Percentiles rank a stretch among this genome's conserved stretches.
These are phyloP conservation scores for Gossypium davidsonii DNA, from an alignment of 441 rosid genomes.

Conservation along the genomic window DNA sequence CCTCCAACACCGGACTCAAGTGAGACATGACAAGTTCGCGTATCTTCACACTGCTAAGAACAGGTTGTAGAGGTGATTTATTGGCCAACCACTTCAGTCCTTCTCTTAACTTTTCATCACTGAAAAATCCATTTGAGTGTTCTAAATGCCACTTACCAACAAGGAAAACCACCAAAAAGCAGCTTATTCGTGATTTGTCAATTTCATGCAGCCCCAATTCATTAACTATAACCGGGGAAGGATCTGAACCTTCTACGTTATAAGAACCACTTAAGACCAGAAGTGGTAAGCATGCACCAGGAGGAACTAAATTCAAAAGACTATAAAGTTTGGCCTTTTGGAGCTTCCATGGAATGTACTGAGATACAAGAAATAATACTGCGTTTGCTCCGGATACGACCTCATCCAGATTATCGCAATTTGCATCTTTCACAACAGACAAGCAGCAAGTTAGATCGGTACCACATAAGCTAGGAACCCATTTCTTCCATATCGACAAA, in stretches of 20 bases:
- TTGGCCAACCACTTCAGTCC: conserved; percentile 85
- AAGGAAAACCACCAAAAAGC: conserved; percentile 55
- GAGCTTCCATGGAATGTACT: conserved; percentile 50
- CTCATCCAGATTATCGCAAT: conserved; percentile 30
- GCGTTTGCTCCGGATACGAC: conserved; percentile 65
- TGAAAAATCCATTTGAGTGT: conserved; percentile 49
- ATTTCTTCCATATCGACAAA: conserved; percentile 77
- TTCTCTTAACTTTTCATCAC: conserved; percentile 54
- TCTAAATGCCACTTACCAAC: conserved; percentile 35
- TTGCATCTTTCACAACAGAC: conserved; percentile 58
- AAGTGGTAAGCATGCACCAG: conserved; percentile 71
- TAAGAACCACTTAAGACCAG: conserved; percentile 52
- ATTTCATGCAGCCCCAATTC: conserved; percentile 60
- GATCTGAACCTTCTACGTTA: conserved; percentile 35
- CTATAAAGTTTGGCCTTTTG: conserved; percentile 57
- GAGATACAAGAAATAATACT: conserved; percentile 57
- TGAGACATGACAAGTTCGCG: conserved; percentile 54
- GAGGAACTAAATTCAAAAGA: conserved; percentile 52
- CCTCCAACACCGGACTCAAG: conserved; percentile 44
- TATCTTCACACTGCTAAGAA: conserved; percentile 40
- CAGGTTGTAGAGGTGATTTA: conserved; percentile 65
- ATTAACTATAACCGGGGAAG: conserved; percentile 30
- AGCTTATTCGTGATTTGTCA: conserved; percentile 55
- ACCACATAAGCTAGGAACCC: conserved; percentile 41
- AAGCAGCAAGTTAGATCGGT: conserved; percentile 51